Evolutionary conservation across 768 basidiomycete genomes (phyloP).

Genomic region (Agaricus subrufescens): DNA sequence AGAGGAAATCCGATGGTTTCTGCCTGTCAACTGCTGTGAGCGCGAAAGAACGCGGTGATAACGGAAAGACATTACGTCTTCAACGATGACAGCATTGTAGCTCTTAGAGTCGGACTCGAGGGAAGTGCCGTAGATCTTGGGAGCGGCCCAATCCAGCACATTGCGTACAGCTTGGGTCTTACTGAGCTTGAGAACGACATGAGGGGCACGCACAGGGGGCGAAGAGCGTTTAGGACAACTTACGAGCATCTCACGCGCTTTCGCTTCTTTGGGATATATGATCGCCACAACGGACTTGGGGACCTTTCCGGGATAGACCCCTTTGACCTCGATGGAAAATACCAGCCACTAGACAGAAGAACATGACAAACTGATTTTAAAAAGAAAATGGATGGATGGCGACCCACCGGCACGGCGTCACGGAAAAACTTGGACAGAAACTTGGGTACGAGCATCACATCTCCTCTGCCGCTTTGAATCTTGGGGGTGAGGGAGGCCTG

Average conservation of each 20-base stretch:
- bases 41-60: too few species aligned
- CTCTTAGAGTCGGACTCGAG: slow-evolving; percentile 1
- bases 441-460: slow-evolving; percentile 2
- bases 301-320: slow-evolving; percentile 9
- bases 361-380: background rate
- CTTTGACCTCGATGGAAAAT: slow-evolving; percentile 4
- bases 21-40: background rate
- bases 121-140: slow-evolving; percentile 9
- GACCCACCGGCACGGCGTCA: slow-evolving; percentile 4
- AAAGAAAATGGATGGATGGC: background rate
- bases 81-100: slow-evolving; percentile 7
- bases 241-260: slow-evolving; percentile 5
- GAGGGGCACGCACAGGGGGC: background rate
- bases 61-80: slow-evolving; percentile 1
- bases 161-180: slow-evolving; percentile 3
- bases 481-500: slow-evolving; percentile 6
- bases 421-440: slow-evolving; percentile 1
- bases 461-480: slow-evolving; percentile 7
- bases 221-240: background rate
- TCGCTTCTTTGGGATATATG: slow-evolving; percentile 7
- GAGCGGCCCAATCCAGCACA: slow-evolving; percentile 10
- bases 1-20: background rate
- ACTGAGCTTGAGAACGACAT: background rate
- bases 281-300: slow-evolving; percentile 6
- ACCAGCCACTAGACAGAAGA: background rate